Base-by-base conservation (phyloP, 306 rosid species). In the Begonia peltatifolia region DNA sequence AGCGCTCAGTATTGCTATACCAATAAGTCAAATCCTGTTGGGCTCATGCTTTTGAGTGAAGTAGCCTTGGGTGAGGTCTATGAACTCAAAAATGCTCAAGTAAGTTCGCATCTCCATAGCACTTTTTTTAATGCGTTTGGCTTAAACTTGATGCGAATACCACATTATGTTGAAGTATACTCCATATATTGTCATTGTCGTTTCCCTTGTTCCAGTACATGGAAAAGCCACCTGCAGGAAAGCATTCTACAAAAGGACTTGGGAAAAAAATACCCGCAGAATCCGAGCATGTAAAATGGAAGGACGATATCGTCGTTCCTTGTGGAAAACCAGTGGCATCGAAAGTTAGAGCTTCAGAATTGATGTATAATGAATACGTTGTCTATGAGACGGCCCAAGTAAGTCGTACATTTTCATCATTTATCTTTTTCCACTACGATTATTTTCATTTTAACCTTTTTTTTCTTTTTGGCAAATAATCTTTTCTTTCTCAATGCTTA, bases 1-100 rank as follows among this genome's bases (percentile, higher is more conserved):
- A 90, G 99, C 69, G 95, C 95, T 63, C 99, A 90, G 72, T 90
- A 90, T 73, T 90, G 99, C 92, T 86, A 10, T 71, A 83, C 99
- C n/a, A 95, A 90, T 46, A 83, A 73, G 87, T 83, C 74, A 61
- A 86, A 63, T 70, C 92, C 94, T 9, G 78, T 90, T 46, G 99
- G 99, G 59, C 79, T 83, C 63, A 72, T 90, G 84, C 73, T 90
- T 75, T 63, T 90, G 53, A 86, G 99, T 66, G 95, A 90, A 67
- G 99, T 86, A 52, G 99, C 99, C 41, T 70, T 90, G 52, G 99
- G 95, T 49, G 86, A 83, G 65, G 63, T 90, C 63, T 64, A 79
- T 42, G 92, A 90, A 73, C 94, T 85, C 64, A 83, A 76, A 64
- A 86, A 83, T 69, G 95, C 95, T 38, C 77, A 76, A 73, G 97